These are phyloP conservation scores for Tulasnella calospora DNA, from an alignment of 768 basidiomycete species.

Conservation along the genomic window DNA sequence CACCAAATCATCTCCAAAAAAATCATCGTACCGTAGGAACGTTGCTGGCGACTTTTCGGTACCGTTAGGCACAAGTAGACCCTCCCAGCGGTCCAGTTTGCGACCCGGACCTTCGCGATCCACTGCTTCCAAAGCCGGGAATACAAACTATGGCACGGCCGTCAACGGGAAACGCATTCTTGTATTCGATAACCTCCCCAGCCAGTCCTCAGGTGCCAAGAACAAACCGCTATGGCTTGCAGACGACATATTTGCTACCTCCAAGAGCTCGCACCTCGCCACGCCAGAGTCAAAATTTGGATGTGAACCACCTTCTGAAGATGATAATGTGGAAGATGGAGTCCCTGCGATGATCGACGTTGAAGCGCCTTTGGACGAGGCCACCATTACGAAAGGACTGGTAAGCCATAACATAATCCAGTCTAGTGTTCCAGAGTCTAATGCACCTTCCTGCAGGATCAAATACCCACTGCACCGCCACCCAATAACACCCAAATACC, in stretches of 20 bases:
- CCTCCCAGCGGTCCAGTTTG: too few species aligned
- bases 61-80: too few species aligned
- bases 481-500: not conserved
- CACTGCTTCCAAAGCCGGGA: too few species aligned
- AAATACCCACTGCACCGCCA: not conserved
- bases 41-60: too few species aligned
- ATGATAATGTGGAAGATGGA: too few species aligned
- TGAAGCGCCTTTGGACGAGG: not conserved
- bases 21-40: too few species aligned
- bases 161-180: not conserved
- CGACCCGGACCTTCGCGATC: not conserved
- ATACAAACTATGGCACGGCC: too few species aligned
- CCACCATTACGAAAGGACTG: not conserved
- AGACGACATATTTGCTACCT: not conserved
- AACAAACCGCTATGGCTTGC: not conserved
- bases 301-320: not conserved
- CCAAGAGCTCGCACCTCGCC: not conserved
- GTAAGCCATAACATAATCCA: not conserved
- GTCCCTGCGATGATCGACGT: not conserved
- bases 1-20: too few species aligned
- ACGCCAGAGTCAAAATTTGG: not conserved
- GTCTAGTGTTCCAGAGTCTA: too few species aligned
- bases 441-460: not conserved
- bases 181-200: not conserved
- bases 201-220: not conserved